Percentiles rank a stretch among this genome's conserved stretches.
phyloP scores from a whole-genome alignment of 345 rosid genomes.

The Fremontodendron californicum region DNA sequence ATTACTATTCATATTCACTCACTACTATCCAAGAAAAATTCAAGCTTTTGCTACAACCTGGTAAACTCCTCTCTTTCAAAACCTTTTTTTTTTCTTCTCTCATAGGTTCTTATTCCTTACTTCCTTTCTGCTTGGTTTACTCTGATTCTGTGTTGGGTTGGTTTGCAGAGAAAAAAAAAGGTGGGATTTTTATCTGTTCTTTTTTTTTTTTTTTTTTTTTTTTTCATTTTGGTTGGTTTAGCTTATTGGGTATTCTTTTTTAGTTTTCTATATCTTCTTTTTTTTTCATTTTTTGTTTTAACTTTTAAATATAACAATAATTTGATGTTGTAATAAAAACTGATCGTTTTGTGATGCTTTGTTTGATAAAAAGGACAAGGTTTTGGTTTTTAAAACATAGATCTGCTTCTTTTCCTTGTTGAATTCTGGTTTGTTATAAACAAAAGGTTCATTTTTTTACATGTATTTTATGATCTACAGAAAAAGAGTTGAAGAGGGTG shows the following conservation, averaged over 20 bases:
- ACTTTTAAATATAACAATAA: background rate
- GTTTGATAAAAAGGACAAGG: background rate
- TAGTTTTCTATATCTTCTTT: background rate
- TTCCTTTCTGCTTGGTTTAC: background rate
- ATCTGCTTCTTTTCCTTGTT: slow-evolving; percentile 32
- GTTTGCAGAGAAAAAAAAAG: slow-evolving; percentile 16
- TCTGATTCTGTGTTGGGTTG: slow-evolving; percentile 18
- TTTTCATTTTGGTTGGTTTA: background rate
- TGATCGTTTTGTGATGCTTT: background rate
- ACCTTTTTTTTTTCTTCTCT: no score
- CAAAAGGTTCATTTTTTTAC: slow-evolving; percentile 1
- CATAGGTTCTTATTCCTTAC: background rate
- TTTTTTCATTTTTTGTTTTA: background rate
- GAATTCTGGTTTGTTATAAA: slow-evolving; percentile 8
- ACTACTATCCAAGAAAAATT: background rate
- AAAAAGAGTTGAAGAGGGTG: slow-evolving; percentile 25
- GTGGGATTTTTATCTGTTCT: slow-evolving; percentile 17
- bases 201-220: background rate
- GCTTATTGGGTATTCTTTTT: background rate
- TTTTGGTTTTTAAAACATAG: slow-evolving; percentile 18
- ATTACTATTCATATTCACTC: background rate
- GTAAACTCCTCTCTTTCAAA: slow-evolving; percentile 4
- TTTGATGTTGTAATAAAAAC: slow-evolving; percentile 5
- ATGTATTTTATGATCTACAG: slow-evolving; percentile 25
- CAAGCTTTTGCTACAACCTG: background rate